phyloP scores from a whole-genome alignment of 495 filamentous ascomycete species.

The Aspergillus cristatus region DNA sequence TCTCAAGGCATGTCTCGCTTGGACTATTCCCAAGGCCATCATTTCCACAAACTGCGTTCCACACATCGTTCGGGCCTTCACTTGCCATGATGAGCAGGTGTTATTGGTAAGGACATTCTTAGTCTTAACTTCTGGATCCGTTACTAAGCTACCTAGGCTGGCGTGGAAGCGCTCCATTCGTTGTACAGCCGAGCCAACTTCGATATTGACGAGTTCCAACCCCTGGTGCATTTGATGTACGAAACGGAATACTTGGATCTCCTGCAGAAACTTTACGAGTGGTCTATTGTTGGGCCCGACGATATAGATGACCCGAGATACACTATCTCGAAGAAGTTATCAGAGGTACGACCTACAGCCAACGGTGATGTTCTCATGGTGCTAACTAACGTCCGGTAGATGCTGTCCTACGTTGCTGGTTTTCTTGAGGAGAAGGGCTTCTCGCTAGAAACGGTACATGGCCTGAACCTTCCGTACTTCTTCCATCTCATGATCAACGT shows the following conservation, averaged over 20 bases:
- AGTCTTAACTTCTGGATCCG: not conserved
- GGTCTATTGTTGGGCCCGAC: slow-evolving; percentile 67
- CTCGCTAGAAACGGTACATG: slow-evolving; percentile 39
- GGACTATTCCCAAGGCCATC: slow-evolving; percentile 78
- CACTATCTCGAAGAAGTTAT: slow-evolving; percentile 82
- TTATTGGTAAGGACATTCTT: slow-evolving; percentile 50
- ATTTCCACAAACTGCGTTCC: slow-evolving; percentile 58
- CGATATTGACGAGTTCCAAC: slow-evolving; percentile 68
- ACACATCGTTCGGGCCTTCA: slow-evolving; percentile 65
- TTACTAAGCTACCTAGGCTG: slow-evolving; percentile 47
- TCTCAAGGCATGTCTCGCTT: slow-evolving; percentile 66
- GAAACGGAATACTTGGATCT: slow-evolving; percentile 57
- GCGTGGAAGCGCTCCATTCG: slow-evolving; percentile 73
- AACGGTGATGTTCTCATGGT: not conserved
- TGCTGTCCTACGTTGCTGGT: slow-evolving; percentile 74
- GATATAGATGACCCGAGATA: slow-evolving; percentile 89
- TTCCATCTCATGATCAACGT: slow-evolving; percentile 71
- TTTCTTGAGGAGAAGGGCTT: slow-evolving; percentile 70
- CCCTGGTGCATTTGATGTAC: slow-evolving; percentile 72
- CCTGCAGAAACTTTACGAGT: slow-evolving; percentile 69
- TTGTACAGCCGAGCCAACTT: slow-evolving; percentile 69
- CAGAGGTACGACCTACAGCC: slow-evolving; percentile 57
- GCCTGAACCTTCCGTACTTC: slow-evolving; percentile 63
- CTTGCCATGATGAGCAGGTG: slow-evolving; percentile 60
- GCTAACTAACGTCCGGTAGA: slow-evolving; percentile 34